phyloP scores from a whole-genome alignment of 805 yeast species.

The Ogataea trehaloabstinens region DNA sequence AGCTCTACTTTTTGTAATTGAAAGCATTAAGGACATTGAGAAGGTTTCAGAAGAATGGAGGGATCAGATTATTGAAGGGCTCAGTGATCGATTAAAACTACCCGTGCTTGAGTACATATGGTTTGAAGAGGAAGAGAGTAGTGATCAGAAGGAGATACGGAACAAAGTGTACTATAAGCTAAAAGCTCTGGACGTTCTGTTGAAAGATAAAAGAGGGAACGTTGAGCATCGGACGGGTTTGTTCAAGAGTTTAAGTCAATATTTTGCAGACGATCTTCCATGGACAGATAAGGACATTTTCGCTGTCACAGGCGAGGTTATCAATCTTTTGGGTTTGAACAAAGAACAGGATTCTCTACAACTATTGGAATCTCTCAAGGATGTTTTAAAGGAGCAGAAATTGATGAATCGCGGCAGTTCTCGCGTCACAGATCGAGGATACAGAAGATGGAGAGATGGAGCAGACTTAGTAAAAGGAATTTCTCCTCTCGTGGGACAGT shows the following conservation, averaged over 20 bases:
- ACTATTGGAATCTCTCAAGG: slow-evolving; percentile 5
- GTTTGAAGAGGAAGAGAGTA: slow-evolving; percentile 11
- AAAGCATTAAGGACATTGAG: background rate
- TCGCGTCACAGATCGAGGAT: slow-evolving; percentile 15
- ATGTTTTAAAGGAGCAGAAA: slow-evolving; percentile 3
- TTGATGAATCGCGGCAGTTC: slow-evolving; percentile 8
- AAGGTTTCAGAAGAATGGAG: background rate
- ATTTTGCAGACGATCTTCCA: slow-evolving; percentile 5
- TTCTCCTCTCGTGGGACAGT: slow-evolving; percentile 17
- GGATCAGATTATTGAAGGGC: background rate
- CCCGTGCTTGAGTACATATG: slow-evolving; percentile 12
- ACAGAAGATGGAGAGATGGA: slow-evolving; percentile 4
- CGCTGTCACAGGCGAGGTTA: background rate
- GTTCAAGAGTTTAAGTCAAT: slow-evolving; percentile 1
- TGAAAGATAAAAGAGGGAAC: background rate
- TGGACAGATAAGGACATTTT: slow-evolving; percentile 7
- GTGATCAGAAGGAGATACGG: slow-evolving; percentile 5
- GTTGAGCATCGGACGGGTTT: slow-evolving; percentile 1
- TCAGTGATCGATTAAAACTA: background rate
- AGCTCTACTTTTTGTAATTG: background rate
- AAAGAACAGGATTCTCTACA: slow-evolving; percentile 1
- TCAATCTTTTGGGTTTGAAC: background rate
- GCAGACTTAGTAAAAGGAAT: slow-evolving; percentile 13
- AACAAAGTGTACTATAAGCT: slow-evolving; percentile 2
- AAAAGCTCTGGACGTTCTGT: slow-evolving; percentile 2